Percentiles rank a stretch among this genome's conserved stretches.
Evolutionary conservation across 129 eudicot genomes (phyloP).

Genomic region (Flaveria trinervia): DNA sequence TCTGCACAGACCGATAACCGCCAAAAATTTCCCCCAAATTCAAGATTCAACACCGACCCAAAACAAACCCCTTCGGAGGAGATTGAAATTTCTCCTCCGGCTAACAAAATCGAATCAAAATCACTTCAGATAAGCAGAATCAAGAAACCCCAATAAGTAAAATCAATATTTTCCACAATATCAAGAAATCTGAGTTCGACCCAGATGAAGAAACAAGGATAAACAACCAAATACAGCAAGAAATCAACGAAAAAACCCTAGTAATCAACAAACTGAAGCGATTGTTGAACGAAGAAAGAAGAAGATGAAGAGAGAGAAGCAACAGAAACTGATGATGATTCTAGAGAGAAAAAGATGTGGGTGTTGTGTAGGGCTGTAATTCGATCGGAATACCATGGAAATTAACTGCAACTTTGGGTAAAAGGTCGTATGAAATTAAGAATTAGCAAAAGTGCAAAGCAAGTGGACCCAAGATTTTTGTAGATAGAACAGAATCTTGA

Average conservation of each 20-base stretch:
- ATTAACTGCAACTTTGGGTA: background rate
- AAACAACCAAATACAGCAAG: background rate
- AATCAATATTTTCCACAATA: background rate
- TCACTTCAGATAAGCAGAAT: slow-evolving; percentile 19
- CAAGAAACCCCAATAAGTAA: slow-evolving; percentile 20
- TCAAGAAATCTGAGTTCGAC: slow-evolving; percentile 1
- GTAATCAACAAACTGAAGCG: background rate
- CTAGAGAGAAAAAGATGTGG: slow-evolving; percentile 19
- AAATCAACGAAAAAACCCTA: background rate
- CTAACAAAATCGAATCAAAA: slow-evolving; percentile 21
- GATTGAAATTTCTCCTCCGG: slow-evolving; percentile 6
- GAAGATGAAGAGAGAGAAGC: background rate
- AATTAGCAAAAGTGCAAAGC: slow-evolving; percentile 31
- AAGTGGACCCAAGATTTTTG: slow-evolving; percentile 39
- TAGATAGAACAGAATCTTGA: slow-evolving; percentile 40
- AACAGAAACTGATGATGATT: slow-evolving; percentile 26
- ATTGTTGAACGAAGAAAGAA: background rate
- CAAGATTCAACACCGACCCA: slow-evolving; percentile 21
- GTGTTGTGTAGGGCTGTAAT: slow-evolving; percentile 24
- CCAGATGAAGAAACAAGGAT: background rate
- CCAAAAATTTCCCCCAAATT: slow-evolving; percentile 30
- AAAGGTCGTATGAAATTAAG: slow-evolving; percentile 24
- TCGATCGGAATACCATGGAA: slow-evolving; percentile 29
- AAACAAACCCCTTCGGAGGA: slow-evolving; percentile 7
- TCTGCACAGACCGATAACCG: no score